A percentile compares a stretch with the other conserved stretches of the same genome.
Evolutionary conservation across 2,329 filamentous ascomycete genomes (phyloP).

Genomic region (Aspergillus quadrilineatus): DNA sequence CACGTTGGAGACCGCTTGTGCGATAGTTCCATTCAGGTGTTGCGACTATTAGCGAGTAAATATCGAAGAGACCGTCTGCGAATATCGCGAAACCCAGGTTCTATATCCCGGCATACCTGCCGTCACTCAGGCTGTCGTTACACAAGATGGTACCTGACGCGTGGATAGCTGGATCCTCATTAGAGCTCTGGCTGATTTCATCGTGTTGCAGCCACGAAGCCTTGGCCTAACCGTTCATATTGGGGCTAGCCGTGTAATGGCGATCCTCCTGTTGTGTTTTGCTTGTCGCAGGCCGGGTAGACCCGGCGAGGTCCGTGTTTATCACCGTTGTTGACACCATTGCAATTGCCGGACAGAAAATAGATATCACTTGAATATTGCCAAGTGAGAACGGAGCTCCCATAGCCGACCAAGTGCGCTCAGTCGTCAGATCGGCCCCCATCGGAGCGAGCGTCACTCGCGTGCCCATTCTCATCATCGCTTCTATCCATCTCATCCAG

Average conservation of each 20-base stretch:
- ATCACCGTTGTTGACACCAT: no score
- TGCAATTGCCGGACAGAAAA: background rate
- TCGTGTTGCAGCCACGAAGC: background rate
- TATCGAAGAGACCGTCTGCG: background rate
- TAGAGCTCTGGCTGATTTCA: background rate
- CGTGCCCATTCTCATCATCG: slow-evolving; percentile 25
- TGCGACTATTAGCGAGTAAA: background rate
- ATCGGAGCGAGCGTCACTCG: slow-evolving; percentile 11
- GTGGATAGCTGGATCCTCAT: background rate
- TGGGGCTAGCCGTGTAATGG: no score
- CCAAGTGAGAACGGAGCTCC: background rate
- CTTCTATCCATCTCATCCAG: slow-evolving; percentile 46
- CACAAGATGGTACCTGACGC: background rate
- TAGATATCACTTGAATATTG: background rate
- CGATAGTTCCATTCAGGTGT: background rate
- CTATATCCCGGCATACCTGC: no score
- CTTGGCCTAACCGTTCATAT: no score
- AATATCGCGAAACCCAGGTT: background rate
- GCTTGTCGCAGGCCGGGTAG: no score
- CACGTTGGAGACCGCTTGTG: slow-evolving; percentile 4
- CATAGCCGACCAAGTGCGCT: background rate
- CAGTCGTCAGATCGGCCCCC: background rate
- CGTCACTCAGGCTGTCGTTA: background rate
- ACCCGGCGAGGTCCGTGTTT: background rate
- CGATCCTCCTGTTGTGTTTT: no score